These are phyloP conservation scores for Monosporozyma solicola DNA, from an alignment of 805 yeast species.

Conservation along the genomic window DNA sequence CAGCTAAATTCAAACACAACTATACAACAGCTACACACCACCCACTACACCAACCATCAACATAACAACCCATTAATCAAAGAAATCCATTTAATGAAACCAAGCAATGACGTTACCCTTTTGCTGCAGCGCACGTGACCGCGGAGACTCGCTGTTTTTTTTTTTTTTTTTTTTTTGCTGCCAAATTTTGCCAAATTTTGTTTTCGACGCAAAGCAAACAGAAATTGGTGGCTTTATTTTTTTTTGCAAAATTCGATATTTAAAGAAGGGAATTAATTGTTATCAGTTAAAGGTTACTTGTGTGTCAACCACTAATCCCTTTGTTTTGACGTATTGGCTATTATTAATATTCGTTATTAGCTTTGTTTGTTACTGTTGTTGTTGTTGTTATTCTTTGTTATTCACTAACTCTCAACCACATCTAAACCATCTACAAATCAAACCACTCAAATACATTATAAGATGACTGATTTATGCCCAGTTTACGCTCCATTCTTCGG, in stretches of 20 bases:
- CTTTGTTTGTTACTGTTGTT: no score
- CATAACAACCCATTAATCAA: neutral
- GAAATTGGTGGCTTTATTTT: neutral
- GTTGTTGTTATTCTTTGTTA: no score
- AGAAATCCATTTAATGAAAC: neutral
- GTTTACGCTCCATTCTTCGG: constrained; percentile 86
- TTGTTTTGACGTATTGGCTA: neutral
- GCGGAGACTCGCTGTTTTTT: neutral
- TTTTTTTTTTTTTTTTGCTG: neutral
- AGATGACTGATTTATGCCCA: constrained; percentile 30
- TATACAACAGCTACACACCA: no score
- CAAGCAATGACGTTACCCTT: neutral
- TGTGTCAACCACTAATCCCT: neutral
- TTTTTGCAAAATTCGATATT: neutral
- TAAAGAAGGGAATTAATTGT: neutral
- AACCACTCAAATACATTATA: neutral
- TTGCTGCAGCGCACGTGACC: neutral
- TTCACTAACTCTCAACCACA: neutral
- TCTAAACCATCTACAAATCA: neutral
- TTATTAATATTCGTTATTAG: no score
- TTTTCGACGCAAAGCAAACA: neutral
- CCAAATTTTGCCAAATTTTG: no score
- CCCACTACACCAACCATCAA: no score
- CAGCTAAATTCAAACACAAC: no score
- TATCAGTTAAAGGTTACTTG: neutral